These are phyloP conservation scores for Gautieria morchelliformis DNA, from an alignment of 768 basidiomycete species.

Conservation along the genomic window DNA sequence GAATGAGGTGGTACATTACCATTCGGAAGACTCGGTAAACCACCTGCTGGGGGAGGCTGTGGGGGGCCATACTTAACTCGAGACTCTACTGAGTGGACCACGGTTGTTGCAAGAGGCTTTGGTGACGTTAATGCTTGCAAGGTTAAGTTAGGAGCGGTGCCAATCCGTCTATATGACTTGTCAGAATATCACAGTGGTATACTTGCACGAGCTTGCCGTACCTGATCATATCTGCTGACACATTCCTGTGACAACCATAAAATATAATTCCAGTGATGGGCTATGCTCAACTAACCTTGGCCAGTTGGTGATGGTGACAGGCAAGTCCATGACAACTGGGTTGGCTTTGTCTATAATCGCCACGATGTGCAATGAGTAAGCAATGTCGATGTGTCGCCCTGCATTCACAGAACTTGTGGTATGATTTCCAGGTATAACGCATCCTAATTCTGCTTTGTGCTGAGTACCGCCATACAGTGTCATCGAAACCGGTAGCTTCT, in stretches of 20 bases:
- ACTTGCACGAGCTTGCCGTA: constrained; percentile 10
- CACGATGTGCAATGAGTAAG: constrained; percentile 67
- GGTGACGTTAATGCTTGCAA: neutral
- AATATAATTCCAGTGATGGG: constrained; percentile 1
- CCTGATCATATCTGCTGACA: constrained; percentile 64
- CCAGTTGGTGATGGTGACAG: constrained; percentile 80
- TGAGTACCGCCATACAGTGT: constrained; percentile 64
- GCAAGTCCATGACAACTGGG: constrained; percentile 61
- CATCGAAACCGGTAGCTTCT: constrained; percentile 61
- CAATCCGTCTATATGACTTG: constrained; percentile 33
- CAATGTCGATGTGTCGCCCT: constrained; percentile 80
- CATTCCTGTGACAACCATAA: constrained; percentile 33
- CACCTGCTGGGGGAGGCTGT: neutral
- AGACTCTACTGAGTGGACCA: neutral
- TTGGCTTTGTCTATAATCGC: constrained; percentile 64
- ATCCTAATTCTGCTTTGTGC: constrained; percentile 64
- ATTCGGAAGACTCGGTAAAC: neutral
- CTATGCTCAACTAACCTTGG: constrained; percentile 44
- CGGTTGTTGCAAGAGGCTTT: neutral
- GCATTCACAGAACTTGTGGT: constrained; percentile 74
- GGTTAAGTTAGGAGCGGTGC: constrained; percentile 33
- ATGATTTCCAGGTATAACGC: constrained; percentile 60
- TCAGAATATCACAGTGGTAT: neutral
- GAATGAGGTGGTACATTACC: neutral
- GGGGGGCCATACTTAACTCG: neutral